phyloP scores from a whole-genome alignment of 306 rosid species.

The Cucurbita pepo region DNA sequence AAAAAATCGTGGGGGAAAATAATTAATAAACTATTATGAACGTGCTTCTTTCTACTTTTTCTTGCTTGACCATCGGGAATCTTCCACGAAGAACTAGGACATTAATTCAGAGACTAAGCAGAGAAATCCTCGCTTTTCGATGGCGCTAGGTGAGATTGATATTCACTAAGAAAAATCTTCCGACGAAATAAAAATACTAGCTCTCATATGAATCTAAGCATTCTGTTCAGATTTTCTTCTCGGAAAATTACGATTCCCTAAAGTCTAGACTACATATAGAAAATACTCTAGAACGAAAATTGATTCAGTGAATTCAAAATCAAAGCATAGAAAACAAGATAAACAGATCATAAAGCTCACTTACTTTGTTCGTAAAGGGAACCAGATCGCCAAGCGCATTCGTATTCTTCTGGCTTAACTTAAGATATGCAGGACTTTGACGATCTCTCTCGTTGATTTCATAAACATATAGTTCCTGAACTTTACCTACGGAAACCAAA shows the following conservation, averaged over 20 bases:
- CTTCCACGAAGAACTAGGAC: background rate
- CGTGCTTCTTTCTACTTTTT: background rate
- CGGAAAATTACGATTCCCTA: no score
- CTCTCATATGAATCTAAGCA: background rate
- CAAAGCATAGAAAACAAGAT: background rate
- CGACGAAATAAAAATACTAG: background rate
- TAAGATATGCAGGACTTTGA: constrained; percentile 52
- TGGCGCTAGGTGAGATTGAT: background rate
- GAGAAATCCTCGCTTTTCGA: background rate
- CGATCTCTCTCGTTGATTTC: constrained; percentile 65
- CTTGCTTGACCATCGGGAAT: background rate
- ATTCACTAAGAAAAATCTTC: background rate
- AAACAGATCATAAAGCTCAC: background rate
- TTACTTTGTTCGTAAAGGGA: constrained; percentile 57
- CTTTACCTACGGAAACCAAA: constrained; percentile 24
- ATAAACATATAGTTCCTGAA: constrained; percentile 44
- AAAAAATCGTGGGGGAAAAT: no score
- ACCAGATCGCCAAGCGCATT: constrained; percentile 61
- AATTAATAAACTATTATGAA: background rate
- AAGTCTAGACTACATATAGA: background rate
- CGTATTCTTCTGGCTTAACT: constrained; percentile 43
- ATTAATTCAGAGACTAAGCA: background rate
- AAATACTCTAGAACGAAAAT: background rate
- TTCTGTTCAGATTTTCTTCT: no score
- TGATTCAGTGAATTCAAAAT: background rate